Percentiles rank a stretch among this genome's conserved stretches.
Evolutionary conservation across 345 rosid species (phyloP).

Genomic region (Mallotus nudiflorus): DNA sequence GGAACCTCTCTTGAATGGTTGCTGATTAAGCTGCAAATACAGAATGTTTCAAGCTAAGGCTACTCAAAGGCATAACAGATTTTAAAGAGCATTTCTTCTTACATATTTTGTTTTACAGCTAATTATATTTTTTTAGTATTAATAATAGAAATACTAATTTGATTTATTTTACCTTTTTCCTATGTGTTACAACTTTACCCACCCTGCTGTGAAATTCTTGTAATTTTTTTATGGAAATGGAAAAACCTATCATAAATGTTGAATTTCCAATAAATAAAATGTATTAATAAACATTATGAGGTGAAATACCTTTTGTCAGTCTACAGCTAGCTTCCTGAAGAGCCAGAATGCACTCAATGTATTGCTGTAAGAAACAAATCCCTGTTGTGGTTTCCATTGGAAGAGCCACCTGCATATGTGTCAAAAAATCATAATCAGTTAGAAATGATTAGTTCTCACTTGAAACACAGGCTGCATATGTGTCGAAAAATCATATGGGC

Average conservation of each 20-base stretch:
- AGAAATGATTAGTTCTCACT: too few species aligned
- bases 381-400: constrained; percentile 87
- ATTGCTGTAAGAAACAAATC: constrained; percentile 79
- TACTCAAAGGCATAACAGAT: neutral
- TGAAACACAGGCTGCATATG: too few species aligned
- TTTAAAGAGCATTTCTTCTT: neutral
- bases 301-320: constrained; percentile 57
- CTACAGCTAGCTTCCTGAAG: constrained; percentile 80
- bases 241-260: neutral
- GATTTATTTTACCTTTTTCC: neutral
- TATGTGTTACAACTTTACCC: neutral
- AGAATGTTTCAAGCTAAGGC: neutral
- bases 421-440: neutral
- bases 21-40: neutral
- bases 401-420: constrained; percentile 75
- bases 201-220: neutral
- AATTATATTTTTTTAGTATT: neutral
- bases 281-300: neutral
- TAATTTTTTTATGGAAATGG: neutral
- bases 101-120: neutral
- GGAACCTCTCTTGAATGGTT: neutral
- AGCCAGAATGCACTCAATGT: constrained; percentile 80
- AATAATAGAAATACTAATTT: neutral
- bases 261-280: neutral
- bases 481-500: neutral